These are phyloP conservation scores for Aspergillus wentii DNA, from an alignment of 495 filamentous ascomycete species.

Conservation along the genomic window DNA sequence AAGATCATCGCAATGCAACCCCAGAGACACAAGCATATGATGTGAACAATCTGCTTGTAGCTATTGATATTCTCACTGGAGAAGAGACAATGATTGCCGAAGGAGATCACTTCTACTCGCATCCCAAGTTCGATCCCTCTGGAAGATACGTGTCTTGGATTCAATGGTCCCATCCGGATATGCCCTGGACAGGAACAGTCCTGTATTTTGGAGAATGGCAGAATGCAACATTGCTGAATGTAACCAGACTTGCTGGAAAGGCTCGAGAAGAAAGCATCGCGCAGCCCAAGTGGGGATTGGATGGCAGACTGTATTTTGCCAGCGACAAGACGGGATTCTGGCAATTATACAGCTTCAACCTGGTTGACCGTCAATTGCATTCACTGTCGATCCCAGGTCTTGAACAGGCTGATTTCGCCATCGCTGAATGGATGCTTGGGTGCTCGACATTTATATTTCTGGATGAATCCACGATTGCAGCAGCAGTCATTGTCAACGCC, in stretches of 20 bases:
- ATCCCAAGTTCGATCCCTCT: conserved; percentile 41
- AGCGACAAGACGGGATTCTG: conserved; percentile 37
- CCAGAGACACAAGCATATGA: conserved; percentile 22
- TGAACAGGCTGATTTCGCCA: conserved; percentile 35
- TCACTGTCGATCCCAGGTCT: conserved; percentile 20
- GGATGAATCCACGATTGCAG: conserved; percentile 30
- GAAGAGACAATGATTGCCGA: conserved; percentile 14
- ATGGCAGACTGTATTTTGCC: conserved; percentile 39
- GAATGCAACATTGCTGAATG: conserved; percentile 14
- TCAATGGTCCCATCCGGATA: conserved; percentile 46
- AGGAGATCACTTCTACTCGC: conserved; percentile 46
- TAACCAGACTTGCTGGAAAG: conserved; percentile 25
- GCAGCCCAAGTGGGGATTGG: conserved; percentile 40
- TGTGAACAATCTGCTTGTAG: conserved; percentile 21
- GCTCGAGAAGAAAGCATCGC: conserved; percentile 26
- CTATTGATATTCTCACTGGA: conserved; percentile 13
- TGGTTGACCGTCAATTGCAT: conserved; percentile 2
- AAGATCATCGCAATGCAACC: conserved; percentile 38
- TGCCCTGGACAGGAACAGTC: conserved; percentile 43
- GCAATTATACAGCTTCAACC: conserved; percentile 30
- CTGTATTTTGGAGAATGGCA: conserved; percentile 34
- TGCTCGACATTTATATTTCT: conserved; percentile 34
- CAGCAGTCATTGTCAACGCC: conserved; percentile 20
- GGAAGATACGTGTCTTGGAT: conserved; percentile 41
- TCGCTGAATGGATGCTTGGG: conserved; percentile 33